A percentile compares a stretch with the other conserved stretches of the same genome.
phyloP scores from a whole-genome alignment of 441 rosid genomes.

The Populus tomentosa region DNA sequence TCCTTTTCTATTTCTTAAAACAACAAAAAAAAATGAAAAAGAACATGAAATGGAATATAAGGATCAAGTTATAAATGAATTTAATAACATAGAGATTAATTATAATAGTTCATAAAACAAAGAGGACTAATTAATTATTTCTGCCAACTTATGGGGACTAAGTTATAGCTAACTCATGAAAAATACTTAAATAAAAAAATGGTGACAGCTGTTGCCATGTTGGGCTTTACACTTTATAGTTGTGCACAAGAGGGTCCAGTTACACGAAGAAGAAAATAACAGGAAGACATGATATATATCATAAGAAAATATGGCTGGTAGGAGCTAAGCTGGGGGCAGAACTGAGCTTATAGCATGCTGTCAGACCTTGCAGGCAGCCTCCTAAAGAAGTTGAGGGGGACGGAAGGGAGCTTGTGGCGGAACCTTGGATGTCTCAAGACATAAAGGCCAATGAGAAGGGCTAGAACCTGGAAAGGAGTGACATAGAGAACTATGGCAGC shows the following conservation, averaged over 20 bases:
- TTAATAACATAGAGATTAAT: neutral
- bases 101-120: too few species aligned
- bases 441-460: conserved; percentile 53
- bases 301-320: neutral
- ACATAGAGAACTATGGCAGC: conserved; percentile 67
- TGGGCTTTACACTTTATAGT: too few species aligned
- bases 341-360: conserved; percentile 45
- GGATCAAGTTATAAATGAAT: neutral
- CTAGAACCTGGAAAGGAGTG: conserved; percentile 60
- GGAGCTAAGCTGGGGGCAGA: neutral
- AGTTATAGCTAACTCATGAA: neutral
- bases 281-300: too few species aligned
- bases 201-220: neutral
- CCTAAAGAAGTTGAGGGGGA: conserved; percentile 78
- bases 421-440: conserved; percentile 74
- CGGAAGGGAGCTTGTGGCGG: conserved; percentile 72
- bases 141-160: too few species aligned
- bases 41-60: neutral
- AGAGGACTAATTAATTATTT: too few species aligned
- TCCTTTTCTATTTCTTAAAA: neutral
- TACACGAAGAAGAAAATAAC: neutral
- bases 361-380: conserved; percentile 72
- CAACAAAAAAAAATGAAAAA: too few species aligned
- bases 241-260: neutral
- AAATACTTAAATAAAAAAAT: too few species aligned